Base-by-base conservation (phyloP, 2,329 filamentous ascomycete species). In the Paraconiothyrium sp. region DNA sequence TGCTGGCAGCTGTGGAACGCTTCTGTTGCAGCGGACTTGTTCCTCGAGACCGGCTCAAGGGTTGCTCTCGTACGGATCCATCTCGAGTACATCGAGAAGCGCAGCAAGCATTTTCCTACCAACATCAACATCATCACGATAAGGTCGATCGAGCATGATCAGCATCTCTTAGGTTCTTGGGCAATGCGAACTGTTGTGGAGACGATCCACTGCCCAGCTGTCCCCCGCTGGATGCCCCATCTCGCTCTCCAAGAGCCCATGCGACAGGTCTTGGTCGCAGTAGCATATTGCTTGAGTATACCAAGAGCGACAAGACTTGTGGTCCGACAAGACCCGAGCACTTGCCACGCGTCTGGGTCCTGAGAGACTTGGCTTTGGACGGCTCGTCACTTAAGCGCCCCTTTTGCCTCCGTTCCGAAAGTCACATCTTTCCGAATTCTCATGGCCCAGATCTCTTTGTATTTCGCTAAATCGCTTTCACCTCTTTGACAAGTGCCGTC, bases 171-270 rank as follows among this genome's bases (percentile, higher is more conserved):
- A 47, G 37, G 39, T 57, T 59, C 61, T 57, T 61, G 58, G 58
- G 57, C 58, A 55, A 46, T 56, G 54, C 55, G 49, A 49, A 43
- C 24, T 13, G 13, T n/a, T 46, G 63, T 64, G 59, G 63, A 64
- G 65, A 58, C 37, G 59, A 57, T 58, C 60, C 66, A 58, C 66
- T 64, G 59, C 60, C 62, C 59, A 63, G 60, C 59, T 63, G 57
- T 61, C 54, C 30, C 50, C 64, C 62, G 57, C 49, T 49, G 61
- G 50, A 37, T 47, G 58, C 60, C 47, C 62, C 59, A 58, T 59
- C 41, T 49, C 47, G 22, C 20, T 30, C 37, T 35, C 65, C 60
- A 63, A 65, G 63, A 62, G 54, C 60, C 59, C 63, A 66, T 50
- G 48, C 32, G 16, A 54, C 52, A 54, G 51, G 34, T 30, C 67